Percentiles rank a stretch among this genome's conserved stretches.
Evolutionary conservation across 2,329 filamentous ascomycete genomes (phyloP).

Genomic region (Chaetomiaceae sp.): DNA sequence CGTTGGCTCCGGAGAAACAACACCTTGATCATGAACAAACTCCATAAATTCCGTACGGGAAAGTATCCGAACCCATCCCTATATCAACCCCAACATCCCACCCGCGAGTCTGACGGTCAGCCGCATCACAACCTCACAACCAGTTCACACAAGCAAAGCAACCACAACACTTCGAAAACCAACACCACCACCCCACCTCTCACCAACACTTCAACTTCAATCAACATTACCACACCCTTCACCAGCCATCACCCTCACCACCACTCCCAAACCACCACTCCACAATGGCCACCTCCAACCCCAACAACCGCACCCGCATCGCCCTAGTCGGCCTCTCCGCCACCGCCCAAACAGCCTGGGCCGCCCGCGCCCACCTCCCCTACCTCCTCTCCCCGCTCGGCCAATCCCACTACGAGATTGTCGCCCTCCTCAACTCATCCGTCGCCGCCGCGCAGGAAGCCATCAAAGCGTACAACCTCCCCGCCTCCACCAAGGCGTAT

Average conservation of each 20-base stretch:
- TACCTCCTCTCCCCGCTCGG: constrained; percentile 49
- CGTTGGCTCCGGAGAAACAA: no score
- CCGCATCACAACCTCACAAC: no score
- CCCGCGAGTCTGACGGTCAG: no score
- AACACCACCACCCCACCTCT: no score
- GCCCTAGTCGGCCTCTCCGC: constrained; percentile 57
- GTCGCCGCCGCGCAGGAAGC: constrained; percentile 41
- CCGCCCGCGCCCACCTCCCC: constrained; percentile 52
- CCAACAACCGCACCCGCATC: constrained; percentile 32
- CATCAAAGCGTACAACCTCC: constrained; percentile 40
- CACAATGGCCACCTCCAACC: not conserved
- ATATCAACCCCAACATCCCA: no score
- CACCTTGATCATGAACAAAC: no score
- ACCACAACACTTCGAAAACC: no score
- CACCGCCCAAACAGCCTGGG: constrained; percentile 50
- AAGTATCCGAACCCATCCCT: no score
- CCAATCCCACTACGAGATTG: constrained; percentile 42
- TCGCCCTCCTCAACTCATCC: constrained; percentile 50
- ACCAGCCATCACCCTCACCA: not conserved
- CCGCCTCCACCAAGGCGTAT: constrained; percentile 41
- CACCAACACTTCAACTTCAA: no score
- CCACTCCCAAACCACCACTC: not conserved
- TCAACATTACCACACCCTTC: not conserved
- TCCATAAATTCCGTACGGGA: no score
- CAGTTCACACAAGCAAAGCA: no score